Percentiles rank a stretch among this genome's conserved stretches.
Evolutionary conservation across 352 stramenopile species (phyloP).

Genomic region (Elongisporangium undulatum): DNA sequence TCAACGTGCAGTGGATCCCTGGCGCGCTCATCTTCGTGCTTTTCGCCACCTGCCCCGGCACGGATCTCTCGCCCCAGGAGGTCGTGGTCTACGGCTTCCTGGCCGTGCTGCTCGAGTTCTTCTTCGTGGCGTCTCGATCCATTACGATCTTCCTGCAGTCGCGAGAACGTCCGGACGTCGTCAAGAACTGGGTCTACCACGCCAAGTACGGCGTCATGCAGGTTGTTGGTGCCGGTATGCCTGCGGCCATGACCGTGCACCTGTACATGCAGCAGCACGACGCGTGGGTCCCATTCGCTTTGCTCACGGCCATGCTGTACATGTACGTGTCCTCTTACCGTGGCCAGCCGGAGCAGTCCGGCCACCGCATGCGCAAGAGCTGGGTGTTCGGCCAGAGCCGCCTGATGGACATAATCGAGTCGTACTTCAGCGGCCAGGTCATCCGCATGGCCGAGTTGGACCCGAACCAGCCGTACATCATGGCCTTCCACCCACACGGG

Average conservation of each 20-base stretch:
- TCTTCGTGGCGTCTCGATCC: conserved; percentile 54
- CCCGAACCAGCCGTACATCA: conserved; percentile 56
- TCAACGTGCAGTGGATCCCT: conserved; percentile 68
- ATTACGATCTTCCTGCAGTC: conserved; percentile 57
- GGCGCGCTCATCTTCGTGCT: conserved; percentile 46
- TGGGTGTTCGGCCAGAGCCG: conserved; percentile 37
- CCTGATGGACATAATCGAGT: conserved; percentile 50
- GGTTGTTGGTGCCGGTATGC: conserved; percentile 28
- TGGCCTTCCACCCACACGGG: conserved; percentile 78
- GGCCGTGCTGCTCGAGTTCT: conserved; percentile 32
- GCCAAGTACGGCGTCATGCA: conserved; percentile 57
- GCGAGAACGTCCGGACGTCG: conserved; percentile 43
- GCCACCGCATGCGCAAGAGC: conserved; percentile 35
- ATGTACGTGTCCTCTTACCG: conserved; percentile 66
- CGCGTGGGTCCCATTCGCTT: conserved; percentile 30
- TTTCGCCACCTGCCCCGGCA: conserved; percentile 30
- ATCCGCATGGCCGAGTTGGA: conserved; percentile 54
- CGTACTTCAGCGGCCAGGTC: conserved; percentile 66
- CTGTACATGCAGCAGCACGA: conserved; percentile 50
- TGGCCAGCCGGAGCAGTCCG: conserved; percentile 58
- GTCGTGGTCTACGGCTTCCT: conserved; percentile 39
- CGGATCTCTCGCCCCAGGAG: conserved; percentile 24
- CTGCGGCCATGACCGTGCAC: conserved; percentile 35
- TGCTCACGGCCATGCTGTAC: conserved; percentile 52
- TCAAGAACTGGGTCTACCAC: conserved; percentile 18